Base-by-base conservation (phyloP, 2,329 filamentous ascomycete genomes). In the Arthrobotrys entomopaga region DNA sequence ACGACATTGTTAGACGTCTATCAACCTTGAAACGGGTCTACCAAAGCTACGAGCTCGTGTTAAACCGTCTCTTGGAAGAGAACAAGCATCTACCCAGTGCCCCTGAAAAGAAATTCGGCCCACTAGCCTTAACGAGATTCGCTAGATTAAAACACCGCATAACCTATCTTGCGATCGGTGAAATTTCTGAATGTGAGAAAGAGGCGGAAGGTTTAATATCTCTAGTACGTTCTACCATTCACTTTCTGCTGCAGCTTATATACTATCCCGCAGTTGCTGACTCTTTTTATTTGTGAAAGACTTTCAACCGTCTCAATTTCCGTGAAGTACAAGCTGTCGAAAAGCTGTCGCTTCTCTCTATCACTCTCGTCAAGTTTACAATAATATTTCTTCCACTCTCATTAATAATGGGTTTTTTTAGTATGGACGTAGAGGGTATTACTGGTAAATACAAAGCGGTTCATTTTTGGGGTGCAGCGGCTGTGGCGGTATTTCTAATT, bases 21-120 rank as follows among this genome's bases (percentile, higher is more conserved):
- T 84, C 85, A 4, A 86, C 88, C 0, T 81, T 90, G 3, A 88
- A 87, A 76, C 84, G 87, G 16, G 84, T 90, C 53, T 89, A 90
- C 77, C 84, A 87, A 77, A 85, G 84, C 78, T 89, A 89, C 79
- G 85, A 86, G 50, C 82, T 87, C 8, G 87, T 89, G 64, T 86
- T 89, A 79, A 85, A 85, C 43, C 85, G 87, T 11, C 82, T 90
- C 7, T 82, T 89, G 3, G 88, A 71, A 80, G 83, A 63, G 83
- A 85, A 56, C 73, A 79, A 53, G 85, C 86, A 72, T 83, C 16
- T 72, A 29, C 16, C 59, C 6, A 72, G 59, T 19, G 67, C 67
- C 22, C 67, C 67, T 1, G 67, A 72, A 34, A 79, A 77, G 60
- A 77, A 78, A 54, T 65, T 78, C 2, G 77, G 75, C 54, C 46